Conservation (phyloP, 768 basidiomycete genomes). For the Tylopilus sp. region DNA sequence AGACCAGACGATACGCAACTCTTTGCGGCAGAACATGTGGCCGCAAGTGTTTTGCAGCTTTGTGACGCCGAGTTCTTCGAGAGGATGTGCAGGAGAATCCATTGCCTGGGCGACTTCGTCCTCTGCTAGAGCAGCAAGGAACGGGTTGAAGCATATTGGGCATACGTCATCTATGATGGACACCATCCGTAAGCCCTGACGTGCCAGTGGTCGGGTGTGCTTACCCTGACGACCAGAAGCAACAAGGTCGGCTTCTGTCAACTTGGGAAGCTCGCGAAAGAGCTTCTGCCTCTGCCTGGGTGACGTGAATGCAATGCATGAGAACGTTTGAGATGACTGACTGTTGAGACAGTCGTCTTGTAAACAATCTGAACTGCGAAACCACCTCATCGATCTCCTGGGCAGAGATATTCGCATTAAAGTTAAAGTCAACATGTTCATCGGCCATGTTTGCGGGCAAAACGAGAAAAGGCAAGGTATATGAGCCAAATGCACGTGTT, state of each 20-base stretch:
- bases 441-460: slow-evolving; percentile 20
- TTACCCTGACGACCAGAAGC: slow-evolving; percentile 47
- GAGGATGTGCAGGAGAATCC: slow-evolving; percentile 73
- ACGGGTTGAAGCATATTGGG: slow-evolving; percentile 71
- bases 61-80: slow-evolving; percentile 70
- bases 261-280: slow-evolving; percentile 43
- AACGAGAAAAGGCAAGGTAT: not conserved
- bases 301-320: slow-evolving; percentile 7
- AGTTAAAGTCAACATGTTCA: slow-evolving; percentile 10
- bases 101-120: slow-evolving; percentile 71
- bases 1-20: slow-evolving; percentile 45
- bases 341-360: slow-evolving; percentile 26
- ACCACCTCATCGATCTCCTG: slow-evolving; percentile 31
- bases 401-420: slow-evolving; percentile 13
- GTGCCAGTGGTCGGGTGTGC: not conserved
- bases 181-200: not conserved
- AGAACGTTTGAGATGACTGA: slow-evolving; percentile 7
- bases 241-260: slow-evolving; percentile 49
- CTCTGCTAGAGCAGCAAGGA: slow-evolving; percentile 65
- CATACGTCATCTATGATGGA: slow-evolving; percentile 57
- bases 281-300: slow-evolving; percentile 37
- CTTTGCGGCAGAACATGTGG: slow-evolving; percentile 79
- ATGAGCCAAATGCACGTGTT: slow-evolving; percentile 9
- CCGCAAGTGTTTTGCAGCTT: slow-evolving; percentile 51
- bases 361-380: slow-evolving; percentile 29